Evolutionary conservation across 768 basidiomycete species (phyloP).

Genomic region (Lentinus brumalis): DNA sequence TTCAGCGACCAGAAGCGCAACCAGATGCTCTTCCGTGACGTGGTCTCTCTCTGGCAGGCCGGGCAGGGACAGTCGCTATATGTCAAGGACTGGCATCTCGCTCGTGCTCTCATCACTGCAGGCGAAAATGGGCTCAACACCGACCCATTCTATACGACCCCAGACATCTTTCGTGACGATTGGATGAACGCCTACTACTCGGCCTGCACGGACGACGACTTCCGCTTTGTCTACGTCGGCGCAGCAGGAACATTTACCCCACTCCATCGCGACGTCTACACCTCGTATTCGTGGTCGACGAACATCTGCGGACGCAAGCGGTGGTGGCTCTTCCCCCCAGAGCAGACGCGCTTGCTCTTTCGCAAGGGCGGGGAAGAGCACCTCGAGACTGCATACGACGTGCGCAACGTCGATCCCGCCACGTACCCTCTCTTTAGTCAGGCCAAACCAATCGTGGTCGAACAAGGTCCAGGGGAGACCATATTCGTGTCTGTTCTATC

Average conservation of each 20-base stretch:
- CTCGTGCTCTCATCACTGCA: slow-evolving; percentile 13
- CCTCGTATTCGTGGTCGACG: slow-evolving; percentile 34
- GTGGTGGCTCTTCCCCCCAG: slow-evolving; percentile 33
- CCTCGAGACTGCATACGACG: slow-evolving; percentile 25
- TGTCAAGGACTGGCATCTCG: slow-evolving; percentile 34
- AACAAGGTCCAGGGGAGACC: slow-evolving; percentile 29
- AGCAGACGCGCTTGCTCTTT: slow-evolving; percentile 25
- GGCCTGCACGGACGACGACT: slow-evolving; percentile 30
- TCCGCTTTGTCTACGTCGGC: slow-evolving; percentile 33
- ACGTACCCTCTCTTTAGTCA: slow-evolving; percentile 20
- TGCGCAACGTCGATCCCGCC: slow-evolving; percentile 19
- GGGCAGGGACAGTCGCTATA: slow-evolving; percentile 24
- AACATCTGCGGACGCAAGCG: slow-evolving; percentile 31
- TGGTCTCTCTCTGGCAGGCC: slow-evolving; percentile 24
- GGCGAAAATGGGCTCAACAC: neutral
- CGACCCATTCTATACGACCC: slow-evolving; percentile 27
- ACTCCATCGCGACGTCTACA: slow-evolving; percentile 33
- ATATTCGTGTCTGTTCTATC: slow-evolving; percentile 29
- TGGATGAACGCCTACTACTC: slow-evolving; percentile 35
- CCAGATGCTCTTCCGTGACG: slow-evolving; percentile 20
- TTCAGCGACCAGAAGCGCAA: slow-evolving; percentile 29
- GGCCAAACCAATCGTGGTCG: slow-evolving; percentile 24
- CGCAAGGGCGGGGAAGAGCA: slow-evolving; percentile 20
- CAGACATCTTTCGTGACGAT: slow-evolving; percentile 31
- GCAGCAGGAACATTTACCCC: slow-evolving; percentile 31